Base-by-base conservation (phyloP, 371 early-diverging fungal genomes). In the Mucor circinelloides region DNA sequence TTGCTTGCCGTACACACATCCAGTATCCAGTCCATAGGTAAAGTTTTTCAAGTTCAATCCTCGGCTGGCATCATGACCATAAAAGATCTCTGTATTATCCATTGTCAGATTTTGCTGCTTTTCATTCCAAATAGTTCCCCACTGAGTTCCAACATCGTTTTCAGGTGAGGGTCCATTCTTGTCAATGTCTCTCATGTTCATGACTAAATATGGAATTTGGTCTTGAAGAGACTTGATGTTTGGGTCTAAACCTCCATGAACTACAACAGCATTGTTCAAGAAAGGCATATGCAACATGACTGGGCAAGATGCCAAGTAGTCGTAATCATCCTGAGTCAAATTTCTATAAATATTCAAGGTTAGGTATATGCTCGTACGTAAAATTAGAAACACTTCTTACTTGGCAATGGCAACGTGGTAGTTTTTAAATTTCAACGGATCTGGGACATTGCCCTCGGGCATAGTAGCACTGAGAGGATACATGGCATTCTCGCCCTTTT, bases 211-310 rank as follows among this genome's bases (percentile, higher is more conserved):
- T 0, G 90, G 83, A 48, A 68, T 23, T 7, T 89, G 58, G 6
- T 75, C 63, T 28, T 71, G 68, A 12, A 75, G 42, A 1, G 58
- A 30, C 0, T 46, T 31, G 10, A 83, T 58, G 2, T 60, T 60
- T 1, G 93, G 89, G 60, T 90, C 88, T 21, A 92, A 64, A 0
- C 93, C 92, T 4, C 79, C 93, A 57, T 93, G 93, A 1, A 87
- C 87, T 3, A 91, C 81, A 2, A 89, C 81, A 6, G 87, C 72
- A 66, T 88, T 72, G 30, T 86, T 81, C 7, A 83, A 67, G 10
- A 63, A 63, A 0, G 90, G 90, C 31, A 91, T 46, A 25, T 82
- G 72, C 19, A 90, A 74, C 10, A 90, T 85, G 23, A 84, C 64
- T 1, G 93, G 90, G 58, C 90, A 90, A 32, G 75, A 69, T 15